A percentile compares a stretch with the other conserved stretches of the same genome.
phyloP scores from a whole-genome alignment of 345 rosid species.

The Pseudoturritis turrita region DNA sequence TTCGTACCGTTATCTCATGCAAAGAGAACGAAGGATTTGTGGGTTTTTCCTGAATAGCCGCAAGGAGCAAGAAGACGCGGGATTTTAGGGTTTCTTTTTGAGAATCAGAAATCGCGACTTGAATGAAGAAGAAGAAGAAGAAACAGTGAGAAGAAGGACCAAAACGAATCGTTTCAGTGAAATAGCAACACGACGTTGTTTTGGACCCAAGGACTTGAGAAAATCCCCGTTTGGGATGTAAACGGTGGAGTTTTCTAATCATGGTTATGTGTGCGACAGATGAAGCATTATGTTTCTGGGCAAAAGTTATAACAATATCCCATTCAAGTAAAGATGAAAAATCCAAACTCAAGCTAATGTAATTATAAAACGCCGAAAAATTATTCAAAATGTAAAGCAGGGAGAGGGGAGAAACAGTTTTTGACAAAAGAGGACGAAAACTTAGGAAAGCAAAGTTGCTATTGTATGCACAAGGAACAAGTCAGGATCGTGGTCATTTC shows the following conservation, averaged over 20 bases:
- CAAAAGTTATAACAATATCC: not conserved
- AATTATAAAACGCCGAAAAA: not conserved
- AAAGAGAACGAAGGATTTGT: too few species aligned
- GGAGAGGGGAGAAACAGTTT: not conserved
- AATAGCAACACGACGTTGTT: not conserved
- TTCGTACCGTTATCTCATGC: not conserved
- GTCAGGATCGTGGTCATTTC: constrained; percentile 36
- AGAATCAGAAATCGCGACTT: not conserved
- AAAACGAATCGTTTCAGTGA: not conserved
- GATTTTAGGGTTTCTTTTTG: not conserved
- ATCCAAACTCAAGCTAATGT: constrained; percentile 4
- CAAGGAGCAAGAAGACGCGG: not conserved
- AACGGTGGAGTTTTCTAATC: too few species aligned
- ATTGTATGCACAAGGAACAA: constrained; percentile 25
- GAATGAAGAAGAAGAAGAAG: not conserved
- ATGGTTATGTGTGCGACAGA: too few species aligned
- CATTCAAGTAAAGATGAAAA: not conserved
- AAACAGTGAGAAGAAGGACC: not conserved
- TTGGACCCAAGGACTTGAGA: too few species aligned
- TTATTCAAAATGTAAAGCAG: not conserved
- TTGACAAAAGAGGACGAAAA: not conserved
- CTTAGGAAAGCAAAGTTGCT: not conserved
- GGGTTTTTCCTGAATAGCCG: not conserved
- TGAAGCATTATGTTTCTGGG: not conserved
- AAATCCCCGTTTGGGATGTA: too few species aligned